Percentiles rank a stretch among this genome's conserved stretches.
phyloP scores from a whole-genome alignment of 1,139 yeast species.

The Debaryomycetaceae sp. region DNA sequence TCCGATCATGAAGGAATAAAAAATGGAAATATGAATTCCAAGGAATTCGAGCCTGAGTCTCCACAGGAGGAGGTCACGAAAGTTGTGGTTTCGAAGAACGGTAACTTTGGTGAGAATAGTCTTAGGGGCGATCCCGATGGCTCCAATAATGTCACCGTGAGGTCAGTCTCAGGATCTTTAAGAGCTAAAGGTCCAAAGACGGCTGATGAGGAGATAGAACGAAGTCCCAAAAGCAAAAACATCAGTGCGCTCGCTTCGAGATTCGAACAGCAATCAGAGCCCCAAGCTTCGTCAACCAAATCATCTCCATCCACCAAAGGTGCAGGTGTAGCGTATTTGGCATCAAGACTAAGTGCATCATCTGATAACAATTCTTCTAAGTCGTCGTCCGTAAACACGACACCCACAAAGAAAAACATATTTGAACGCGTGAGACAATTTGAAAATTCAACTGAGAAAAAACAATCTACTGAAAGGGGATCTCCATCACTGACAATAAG shows the following conservation, averaged over 20 bases:
- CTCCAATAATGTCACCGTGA: too few relatives aligned
- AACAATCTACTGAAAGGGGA: not conserved
- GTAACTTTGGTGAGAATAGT: too few relatives aligned
- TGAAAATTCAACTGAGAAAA: constrained; percentile 23
- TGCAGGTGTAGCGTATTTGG: constrained; percentile 9
- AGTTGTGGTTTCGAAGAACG: too few relatives aligned
- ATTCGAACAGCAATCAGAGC: constrained; percentile 10
- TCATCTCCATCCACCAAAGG: constrained; percentile 7
- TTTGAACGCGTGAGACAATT: constrained; percentile 40
- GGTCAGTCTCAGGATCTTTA: too few relatives aligned
- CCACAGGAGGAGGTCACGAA: too few relatives aligned
- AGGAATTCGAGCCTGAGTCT: too few relatives aligned
- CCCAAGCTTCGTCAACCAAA: constrained; percentile 1
- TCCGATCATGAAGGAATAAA: not conserved
- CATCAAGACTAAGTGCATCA: constrained; percentile 11
- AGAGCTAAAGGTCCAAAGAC: too few relatives aligned
- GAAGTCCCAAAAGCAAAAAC: constrained; percentile 11
- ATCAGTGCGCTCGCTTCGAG: constrained; percentile 16
- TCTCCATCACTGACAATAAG: not conserved
- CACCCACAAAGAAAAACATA: constrained; percentile 21
- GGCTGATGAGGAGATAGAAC: not conserved
- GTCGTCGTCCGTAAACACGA: constrained; percentile 8
- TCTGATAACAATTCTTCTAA: constrained; percentile 5
- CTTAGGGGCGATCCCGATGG: too few relatives aligned
- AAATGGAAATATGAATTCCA: too few relatives aligned